Percentiles rank a stretch among this genome's conserved stretches.
Conservation (phyloP, 2,329 filamentous ascomycete genomes). For the Ophiobolus disseminans region DNA sequence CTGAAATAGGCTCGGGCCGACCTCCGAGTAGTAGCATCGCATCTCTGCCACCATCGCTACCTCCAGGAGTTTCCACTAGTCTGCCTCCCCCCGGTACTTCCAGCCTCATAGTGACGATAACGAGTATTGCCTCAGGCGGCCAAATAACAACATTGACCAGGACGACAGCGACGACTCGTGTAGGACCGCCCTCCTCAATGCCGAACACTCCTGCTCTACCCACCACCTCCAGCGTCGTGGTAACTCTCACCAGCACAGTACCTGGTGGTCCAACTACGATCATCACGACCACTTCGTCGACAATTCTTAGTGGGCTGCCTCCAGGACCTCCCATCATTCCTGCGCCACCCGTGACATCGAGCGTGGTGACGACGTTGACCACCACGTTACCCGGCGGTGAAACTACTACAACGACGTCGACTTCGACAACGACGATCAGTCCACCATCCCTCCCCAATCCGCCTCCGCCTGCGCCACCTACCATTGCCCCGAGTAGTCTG, state of each 20-base stretch:
- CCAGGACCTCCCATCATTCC: no score
- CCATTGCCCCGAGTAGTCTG: no score
- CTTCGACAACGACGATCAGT: background rate
- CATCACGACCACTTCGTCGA: background rate
- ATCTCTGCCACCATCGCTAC: background rate
- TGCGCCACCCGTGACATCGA: background rate
- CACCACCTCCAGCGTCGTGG: background rate
- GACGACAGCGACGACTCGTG: background rate
- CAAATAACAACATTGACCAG: background rate
- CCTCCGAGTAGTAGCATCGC: no score
- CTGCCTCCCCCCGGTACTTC: background rate
- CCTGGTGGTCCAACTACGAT: background rate
- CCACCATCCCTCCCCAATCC: background rate
- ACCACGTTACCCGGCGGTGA: no score
- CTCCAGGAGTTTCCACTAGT: background rate
- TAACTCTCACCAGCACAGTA: slow-evolving; percentile 5
- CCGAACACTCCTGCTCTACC: background rate
- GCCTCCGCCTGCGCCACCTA: background rate
- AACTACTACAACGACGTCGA: background rate
- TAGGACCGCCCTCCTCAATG: background rate
- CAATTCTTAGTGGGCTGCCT: background rate
- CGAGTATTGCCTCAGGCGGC: background rate
- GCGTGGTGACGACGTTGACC: no score
- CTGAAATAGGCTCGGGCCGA: no score
- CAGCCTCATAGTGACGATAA: slow-evolving; percentile 2